phyloP scores from a whole-genome alignment of 192 early-diverging fungal species.

The Coemansia sp. region DNA sequence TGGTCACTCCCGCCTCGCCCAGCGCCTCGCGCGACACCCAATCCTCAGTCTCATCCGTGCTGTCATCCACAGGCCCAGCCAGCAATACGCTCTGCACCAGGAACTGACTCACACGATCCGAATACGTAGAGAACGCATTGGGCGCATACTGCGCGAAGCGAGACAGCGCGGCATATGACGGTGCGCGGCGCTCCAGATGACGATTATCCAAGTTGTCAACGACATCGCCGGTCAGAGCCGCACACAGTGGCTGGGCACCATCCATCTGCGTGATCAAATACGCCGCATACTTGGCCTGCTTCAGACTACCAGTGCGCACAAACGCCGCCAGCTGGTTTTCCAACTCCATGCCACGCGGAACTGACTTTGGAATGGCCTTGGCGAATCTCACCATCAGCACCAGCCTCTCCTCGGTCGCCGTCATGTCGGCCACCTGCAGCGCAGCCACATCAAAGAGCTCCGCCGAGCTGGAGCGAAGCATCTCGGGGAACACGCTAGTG shows the following conservation, averaged over 20 bases:
- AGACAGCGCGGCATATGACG: constrained; percentile 59
- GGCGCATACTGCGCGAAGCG: constrained; percentile 66
- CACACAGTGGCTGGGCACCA: constrained; percentile 52
- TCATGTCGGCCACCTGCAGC: constrained; percentile 16
- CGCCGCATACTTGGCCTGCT: constrained; percentile 73
- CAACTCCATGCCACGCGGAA: constrained; percentile 34
- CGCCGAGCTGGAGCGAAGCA: constrained; percentile 36
- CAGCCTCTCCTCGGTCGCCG: constrained; percentile 34
- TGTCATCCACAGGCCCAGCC: neutral
- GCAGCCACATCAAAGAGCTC: constrained; percentile 40
- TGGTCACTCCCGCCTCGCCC: constrained; percentile 38
- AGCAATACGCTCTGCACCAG: constrained; percentile 59
- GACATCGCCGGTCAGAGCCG: constrained; percentile 54
- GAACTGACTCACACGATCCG: constrained; percentile 57
- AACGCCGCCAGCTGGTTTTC: constrained; percentile 50
- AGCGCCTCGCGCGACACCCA: constrained; percentile 69
- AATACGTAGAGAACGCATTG: constrained; percentile 57
- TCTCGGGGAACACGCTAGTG: constrained; percentile 44
- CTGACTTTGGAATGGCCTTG: constrained; percentile 63
- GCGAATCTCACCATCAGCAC: constrained; percentile 68
- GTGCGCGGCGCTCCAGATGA: constrained; percentile 28
- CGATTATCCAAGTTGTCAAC: constrained; percentile 37
- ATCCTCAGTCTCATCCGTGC: constrained; percentile 28
- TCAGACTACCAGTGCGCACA: constrained; percentile 59
- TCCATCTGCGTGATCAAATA: constrained; percentile 67